These are phyloP conservation scores for Quercus robur DNA, from an alignment of 306 rosid species.

Conservation along the genomic window DNA sequence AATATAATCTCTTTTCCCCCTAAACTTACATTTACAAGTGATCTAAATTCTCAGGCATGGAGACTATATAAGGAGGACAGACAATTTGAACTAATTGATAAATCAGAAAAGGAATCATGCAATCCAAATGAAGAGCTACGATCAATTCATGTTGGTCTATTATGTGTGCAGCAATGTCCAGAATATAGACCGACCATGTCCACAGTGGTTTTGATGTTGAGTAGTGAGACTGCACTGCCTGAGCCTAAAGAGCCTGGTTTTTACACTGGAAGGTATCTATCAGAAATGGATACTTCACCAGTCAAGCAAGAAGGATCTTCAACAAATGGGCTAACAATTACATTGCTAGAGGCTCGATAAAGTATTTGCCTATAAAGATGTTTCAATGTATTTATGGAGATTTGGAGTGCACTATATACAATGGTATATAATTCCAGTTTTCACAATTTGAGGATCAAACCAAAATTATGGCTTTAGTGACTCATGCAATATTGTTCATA, in stretches of 20 bases:
- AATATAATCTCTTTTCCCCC: background rate
- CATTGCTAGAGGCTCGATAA: constrained; percentile 30
- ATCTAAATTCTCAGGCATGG: background rate
- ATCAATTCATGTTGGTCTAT: no score
- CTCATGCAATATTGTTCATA: no score
- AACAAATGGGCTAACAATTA: constrained; percentile 22
- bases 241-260: constrained; percentile 52
- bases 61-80: no score
- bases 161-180: no score
- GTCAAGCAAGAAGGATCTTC: constrained; percentile 9
- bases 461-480: no score
- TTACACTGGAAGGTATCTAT: background rate
- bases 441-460: no score
- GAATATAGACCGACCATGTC: constrained; percentile 52
- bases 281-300: constrained; percentile 8
- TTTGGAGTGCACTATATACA: background rate
- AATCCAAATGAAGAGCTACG: background rate
- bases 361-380: background rate
- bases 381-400: background rate
- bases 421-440: background rate
- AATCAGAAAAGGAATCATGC: no score
- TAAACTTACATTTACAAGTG: background rate
- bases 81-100: no score
- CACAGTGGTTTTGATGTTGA: constrained; percentile 39
- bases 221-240: constrained; percentile 33